Base-by-base conservation (phyloP, 805 yeast genomes). In the Candida hispaniensis region DNA sequence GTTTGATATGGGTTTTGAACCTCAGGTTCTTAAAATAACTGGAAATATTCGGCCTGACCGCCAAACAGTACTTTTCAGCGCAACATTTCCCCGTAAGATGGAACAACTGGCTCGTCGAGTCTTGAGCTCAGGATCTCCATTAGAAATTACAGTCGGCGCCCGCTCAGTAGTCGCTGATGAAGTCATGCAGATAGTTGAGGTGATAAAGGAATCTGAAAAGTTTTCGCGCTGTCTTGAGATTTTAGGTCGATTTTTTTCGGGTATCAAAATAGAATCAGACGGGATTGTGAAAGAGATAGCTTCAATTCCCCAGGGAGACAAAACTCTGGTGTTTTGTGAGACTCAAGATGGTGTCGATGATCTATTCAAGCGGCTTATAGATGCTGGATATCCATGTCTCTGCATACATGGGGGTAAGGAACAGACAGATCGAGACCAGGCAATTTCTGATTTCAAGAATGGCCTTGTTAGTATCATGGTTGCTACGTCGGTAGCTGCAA, bases 1-100 rank as follows among this genome's bases (percentile, higher is more conserved):
- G 79, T 88, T 88, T 59, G 98, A 91, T 54, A 63, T 91, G 69
- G 98, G 98, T 1, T 91, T 91, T 58, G 97, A 83, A 47, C 97
- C 98, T 0, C 98, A 91, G 51, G 83, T 91, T 4, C 73, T 70
- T 46, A 81, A 82, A 48, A 77, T 91, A 14, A 64, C 85, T 51
- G 64, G 69, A 10, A 78, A 79, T 21, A 66, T 82, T 2, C 64
- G 96, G 30, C 91, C 91, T 0, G 95, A 86, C 51, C 64, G 79
- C 30, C 97, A 88, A 50, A 79, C 91, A 11, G 88, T 86, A 3
- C 58, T 91, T 15, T 91, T 88, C 52, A 83, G 95, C 7, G 98
- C 98, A 0, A 91, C 98, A 0, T 85, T 91, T 47, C 94, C 96
- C 0, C 60, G 68, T 5, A 76, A 76, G 41, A 70, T 91, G 67